A percentile compares a stretch with the other conserved stretches of the same genome.
phyloP scores from a whole-genome alignment of 179 eudicot genomes.

The Kewa caespitosa region DNA sequence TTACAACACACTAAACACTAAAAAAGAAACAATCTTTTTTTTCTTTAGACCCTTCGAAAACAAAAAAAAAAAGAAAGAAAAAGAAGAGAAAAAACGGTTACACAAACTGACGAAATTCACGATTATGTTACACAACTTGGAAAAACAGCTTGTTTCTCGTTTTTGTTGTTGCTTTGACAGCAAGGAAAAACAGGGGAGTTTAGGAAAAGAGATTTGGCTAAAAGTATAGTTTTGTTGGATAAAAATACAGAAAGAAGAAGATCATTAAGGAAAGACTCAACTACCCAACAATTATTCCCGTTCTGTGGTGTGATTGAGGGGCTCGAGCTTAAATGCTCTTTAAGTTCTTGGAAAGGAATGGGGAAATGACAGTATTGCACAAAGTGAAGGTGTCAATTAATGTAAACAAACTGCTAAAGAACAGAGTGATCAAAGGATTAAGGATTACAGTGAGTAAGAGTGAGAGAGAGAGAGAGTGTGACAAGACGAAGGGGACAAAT shows the following conservation, averaged over 20 bases:
- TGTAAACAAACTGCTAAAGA: neutral
- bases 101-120: constrained; percentile 14
- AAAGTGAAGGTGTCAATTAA: neutral
- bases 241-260: neutral
- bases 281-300: constrained; percentile 31
- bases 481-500: constrained; percentile 21
- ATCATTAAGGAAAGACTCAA: neutral
- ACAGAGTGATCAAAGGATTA: neutral
- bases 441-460: neutral
- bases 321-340: constrained; percentile 10
- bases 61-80: neutral
- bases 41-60: too few relatives aligned
- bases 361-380: constrained; percentile 17
- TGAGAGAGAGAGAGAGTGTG: neutral
- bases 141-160: neutral
- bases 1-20: neutral
- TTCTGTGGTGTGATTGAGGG: neutral
- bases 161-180: constrained; percentile 3
- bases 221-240: neutral
- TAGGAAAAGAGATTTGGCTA: neutral
- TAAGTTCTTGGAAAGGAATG: constrained; percentile 1
- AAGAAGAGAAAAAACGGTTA: constrained; percentile 11
- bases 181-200: constrained; percentile 18
- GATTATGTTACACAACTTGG: neutral
- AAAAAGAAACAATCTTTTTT: neutral